Conservation (phyloP, 1,139 yeast genomes). For the Lodderomyces margitis region DNA sequence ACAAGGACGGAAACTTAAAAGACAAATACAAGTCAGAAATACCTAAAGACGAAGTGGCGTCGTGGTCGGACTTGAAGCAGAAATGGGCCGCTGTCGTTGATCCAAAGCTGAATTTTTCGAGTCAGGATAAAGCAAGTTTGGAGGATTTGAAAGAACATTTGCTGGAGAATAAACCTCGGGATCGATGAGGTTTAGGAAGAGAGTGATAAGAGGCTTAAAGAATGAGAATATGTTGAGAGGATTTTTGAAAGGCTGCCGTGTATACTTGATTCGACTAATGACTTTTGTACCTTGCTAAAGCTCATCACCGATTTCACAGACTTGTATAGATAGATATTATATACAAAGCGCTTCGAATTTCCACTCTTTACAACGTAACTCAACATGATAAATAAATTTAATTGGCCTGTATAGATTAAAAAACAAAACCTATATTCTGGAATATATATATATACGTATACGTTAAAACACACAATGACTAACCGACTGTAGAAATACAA, state of each 20-base stretch:
- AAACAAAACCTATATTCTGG: neutral
- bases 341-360: too few species aligned
- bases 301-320: too few species aligned
- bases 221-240: too few species aligned
- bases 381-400: neutral
- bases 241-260: too few species aligned
- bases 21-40: constrained; percentile 53
- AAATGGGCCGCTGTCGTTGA: constrained; percentile 12
- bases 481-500: constrained; percentile 1
- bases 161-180: constrained; percentile 8
- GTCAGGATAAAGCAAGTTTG: constrained; percentile 10
- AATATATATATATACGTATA: constrained; percentile 1
- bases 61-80: constrained; percentile 35
- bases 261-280: too few species aligned
- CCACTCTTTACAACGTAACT: too few species aligned
- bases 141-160: constrained; percentile 10
- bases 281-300: too few species aligned
- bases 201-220: neutral
- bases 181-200: neutral
- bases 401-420: neutral
- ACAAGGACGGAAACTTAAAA: constrained; percentile 66
- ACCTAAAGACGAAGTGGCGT: constrained; percentile 33
- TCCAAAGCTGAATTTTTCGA: constrained; percentile 11
- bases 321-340: too few species aligned
- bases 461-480: neutral